These are phyloP conservation scores for Lentinula raphanica DNA, from an alignment of 768 basidiomycete species.

Conservation along the genomic window DNA sequence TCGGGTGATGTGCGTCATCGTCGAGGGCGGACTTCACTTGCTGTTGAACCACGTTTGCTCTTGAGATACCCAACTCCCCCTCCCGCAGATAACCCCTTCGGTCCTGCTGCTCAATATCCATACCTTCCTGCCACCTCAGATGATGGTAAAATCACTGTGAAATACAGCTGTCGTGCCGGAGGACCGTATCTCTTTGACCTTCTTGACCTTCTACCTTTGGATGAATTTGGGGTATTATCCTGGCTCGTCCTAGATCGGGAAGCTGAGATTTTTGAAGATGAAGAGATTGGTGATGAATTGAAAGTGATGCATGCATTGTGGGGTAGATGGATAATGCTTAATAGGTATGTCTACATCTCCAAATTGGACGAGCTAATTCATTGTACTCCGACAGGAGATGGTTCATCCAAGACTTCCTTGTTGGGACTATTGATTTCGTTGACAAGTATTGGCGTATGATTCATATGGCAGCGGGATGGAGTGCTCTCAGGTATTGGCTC, in stretches of 20 bases:
- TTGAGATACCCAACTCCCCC: conserved; percentile 32
- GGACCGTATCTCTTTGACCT: conserved; percentile 65
- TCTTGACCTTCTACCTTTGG: conserved; percentile 52
- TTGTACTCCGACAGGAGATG: conserved; percentile 30
- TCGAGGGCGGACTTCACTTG: background rate
- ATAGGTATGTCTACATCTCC: conserved; percentile 40
- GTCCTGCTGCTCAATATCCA: conserved; percentile 46
- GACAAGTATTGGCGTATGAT: conserved; percentile 63
- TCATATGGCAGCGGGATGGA: conserved; percentile 63
- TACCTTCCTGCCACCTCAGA: conserved; percentile 47
- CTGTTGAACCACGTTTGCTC: background rate
- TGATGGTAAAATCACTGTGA: conserved; percentile 40
- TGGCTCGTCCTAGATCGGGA: conserved; percentile 71
- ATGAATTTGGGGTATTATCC: conserved; percentile 57
- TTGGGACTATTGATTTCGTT: conserved; percentile 51
- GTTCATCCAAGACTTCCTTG: conserved; percentile 52
- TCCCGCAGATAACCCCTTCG: conserved; percentile 37
- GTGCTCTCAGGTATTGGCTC: conserved; percentile 56
- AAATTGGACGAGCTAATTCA: background rate
- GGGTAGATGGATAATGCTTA: conserved; percentile 67
- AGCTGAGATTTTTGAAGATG: conserved; percentile 70
- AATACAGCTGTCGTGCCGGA: conserved; percentile 60
- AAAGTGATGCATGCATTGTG: conserved; percentile 78
- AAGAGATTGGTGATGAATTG: conserved; percentile 67
- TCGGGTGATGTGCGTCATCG: background rate